Evolutionary conservation across 2,329 filamentous ascomycete genomes (phyloP).

Genomic region (Cladosporium sp.): DNA sequence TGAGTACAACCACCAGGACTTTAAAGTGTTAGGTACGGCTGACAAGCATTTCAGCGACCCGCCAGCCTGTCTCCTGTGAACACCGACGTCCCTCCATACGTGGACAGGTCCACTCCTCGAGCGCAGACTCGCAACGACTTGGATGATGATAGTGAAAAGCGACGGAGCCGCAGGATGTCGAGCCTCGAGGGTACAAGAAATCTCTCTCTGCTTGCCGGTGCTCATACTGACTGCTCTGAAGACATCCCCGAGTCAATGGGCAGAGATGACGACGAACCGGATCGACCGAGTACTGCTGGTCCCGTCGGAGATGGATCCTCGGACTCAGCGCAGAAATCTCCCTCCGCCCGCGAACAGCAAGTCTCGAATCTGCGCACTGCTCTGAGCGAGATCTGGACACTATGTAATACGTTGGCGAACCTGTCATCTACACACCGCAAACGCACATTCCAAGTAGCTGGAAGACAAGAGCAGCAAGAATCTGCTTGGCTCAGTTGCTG

Average conservation of each 20-base stretch:
- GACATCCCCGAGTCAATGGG: constrained; percentile 44
- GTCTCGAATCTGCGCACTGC: constrained; percentile 65
- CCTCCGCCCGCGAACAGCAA: constrained; percentile 50
- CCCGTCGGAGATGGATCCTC: constrained; percentile 33
- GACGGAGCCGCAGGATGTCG: constrained; percentile 57
- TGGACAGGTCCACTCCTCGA: constrained; percentile 68
- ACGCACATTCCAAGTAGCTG: constrained; percentile 68
- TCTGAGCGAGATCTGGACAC: constrained; percentile 82
- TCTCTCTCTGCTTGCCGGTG: constrained; percentile 16
- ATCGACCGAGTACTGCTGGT: constrained; percentile 29
- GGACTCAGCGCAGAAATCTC: constrained; percentile 47
- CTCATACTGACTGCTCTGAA: background rate
- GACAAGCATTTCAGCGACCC: constrained; percentile 27
- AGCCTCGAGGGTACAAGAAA: constrained; percentile 64
- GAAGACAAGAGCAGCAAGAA: constrained; percentile 71
- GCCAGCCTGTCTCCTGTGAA: constrained; percentile 59
- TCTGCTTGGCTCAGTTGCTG: constrained; percentile 91
- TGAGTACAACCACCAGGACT: constrained; percentile 2
- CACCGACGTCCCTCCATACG: constrained; percentile 60
- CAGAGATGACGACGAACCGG: constrained; percentile 30
- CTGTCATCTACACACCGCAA: constrained; percentile 79
- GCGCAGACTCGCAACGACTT: constrained; percentile 78
- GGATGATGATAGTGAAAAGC: constrained; percentile 49
- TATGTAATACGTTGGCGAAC: constrained; percentile 84
- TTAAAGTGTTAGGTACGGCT: constrained; percentile 13